Evolutionary conservation across 1,284 basidiomycete species (phyloP).

Genomic region (Agroathelia rolfsii): DNA sequence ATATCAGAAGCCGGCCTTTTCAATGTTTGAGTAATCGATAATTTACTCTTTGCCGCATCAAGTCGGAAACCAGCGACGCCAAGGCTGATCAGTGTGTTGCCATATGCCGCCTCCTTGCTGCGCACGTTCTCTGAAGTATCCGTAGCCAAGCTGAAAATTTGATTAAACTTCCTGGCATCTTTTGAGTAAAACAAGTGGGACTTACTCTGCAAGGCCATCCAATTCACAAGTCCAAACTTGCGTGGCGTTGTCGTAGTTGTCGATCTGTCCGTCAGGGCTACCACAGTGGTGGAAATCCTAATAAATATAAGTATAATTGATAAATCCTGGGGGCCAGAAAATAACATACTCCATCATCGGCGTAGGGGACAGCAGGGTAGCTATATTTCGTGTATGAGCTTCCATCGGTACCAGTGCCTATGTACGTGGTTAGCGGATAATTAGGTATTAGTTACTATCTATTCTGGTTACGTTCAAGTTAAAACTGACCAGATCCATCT

Average conservation of each 20-base stretch:
- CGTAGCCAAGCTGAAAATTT: conserved; percentile 11
- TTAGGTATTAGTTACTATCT: too few relatives aligned
- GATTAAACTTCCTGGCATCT: conserved; percentile 4
- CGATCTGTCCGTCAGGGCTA: conserved; percentile 17
- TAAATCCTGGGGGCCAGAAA: neutral
- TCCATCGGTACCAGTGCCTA: conserved; percentile 9
- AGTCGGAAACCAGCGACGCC: conserved; percentile 25
- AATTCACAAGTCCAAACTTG: conserved; percentile 23
- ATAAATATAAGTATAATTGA: too few relatives aligned
- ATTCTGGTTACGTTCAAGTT: neutral
- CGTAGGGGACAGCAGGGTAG: conserved; percentile 13
- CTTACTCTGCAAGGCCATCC: conserved; percentile 17
- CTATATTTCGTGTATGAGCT: conserved; percentile 11
- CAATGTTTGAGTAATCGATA: conserved; percentile 8
- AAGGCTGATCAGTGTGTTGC: conserved; percentile 17
- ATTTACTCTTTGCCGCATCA: conserved; percentile 24
- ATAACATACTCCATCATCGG: conserved; percentile 2
- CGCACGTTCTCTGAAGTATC: conserved; percentile 16
- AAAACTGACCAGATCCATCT: neutral
- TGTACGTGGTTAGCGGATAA: neutral
- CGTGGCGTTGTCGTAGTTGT: conserved; percentile 17
- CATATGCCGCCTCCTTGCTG: conserved; percentile 16
- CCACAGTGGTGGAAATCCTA: conserved; percentile 25
- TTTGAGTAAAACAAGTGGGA: neutral
- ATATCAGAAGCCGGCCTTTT: conserved; percentile 7